A percentile compares a stretch with the other conserved stretches of the same genome.
phyloP scores from a whole-genome alignment of 345 rosid species.

The Citrus medica region DNA sequence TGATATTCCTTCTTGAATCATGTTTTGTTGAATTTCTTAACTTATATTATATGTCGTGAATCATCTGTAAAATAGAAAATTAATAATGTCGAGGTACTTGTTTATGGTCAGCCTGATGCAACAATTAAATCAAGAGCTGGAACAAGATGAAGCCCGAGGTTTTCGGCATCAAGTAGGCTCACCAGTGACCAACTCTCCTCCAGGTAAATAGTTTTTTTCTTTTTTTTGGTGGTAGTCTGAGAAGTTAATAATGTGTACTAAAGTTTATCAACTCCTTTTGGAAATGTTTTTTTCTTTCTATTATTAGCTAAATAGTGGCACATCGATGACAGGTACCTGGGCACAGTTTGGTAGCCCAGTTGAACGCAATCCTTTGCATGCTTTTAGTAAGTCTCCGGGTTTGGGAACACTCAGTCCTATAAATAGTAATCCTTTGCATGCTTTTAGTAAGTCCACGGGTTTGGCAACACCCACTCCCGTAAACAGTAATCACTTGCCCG shows the following conservation, averaged over 20 bases:
- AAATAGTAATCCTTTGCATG: slow-evolving; percentile 50
- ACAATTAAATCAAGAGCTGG: slow-evolving; percentile 73
- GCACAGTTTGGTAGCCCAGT: slow-evolving; percentile 62
- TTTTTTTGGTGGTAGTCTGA: slow-evolving; percentile 2
- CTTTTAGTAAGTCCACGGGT: slow-evolving; percentile 60
- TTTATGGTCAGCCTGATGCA: slow-evolving; percentile 58
- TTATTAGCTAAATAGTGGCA: slow-evolving; percentile 9
- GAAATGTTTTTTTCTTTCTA: slow-evolving; percentile 1
- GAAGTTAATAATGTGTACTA: background rate
- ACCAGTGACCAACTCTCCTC: slow-evolving; percentile 78
- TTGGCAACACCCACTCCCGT: slow-evolving; percentile 47
- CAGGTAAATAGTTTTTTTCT: slow-evolving; percentile 44
- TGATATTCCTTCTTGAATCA: background rate
- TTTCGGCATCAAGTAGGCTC: slow-evolving; percentile 71
- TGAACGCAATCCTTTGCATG: slow-evolving; percentile 57
- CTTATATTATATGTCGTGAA: background rate
- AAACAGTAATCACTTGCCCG: slow-evolving; percentile 54
- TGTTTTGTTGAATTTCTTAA: background rate
- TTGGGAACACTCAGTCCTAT: slow-evolving; percentile 49
- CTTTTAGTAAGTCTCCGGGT: slow-evolving; percentile 61
- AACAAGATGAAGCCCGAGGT: slow-evolving; percentile 63
- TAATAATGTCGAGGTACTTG: slow-evolving; percentile 1
- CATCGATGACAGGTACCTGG: slow-evolving; percentile 66
- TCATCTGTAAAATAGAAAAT: background rate
- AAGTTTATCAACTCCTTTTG: background rate